Percentiles rank a stretch among this genome's conserved stretches.
Conservation (phyloP, 176 grass and related monocot genomes). For the Tillandsia fasciculata region DNA sequence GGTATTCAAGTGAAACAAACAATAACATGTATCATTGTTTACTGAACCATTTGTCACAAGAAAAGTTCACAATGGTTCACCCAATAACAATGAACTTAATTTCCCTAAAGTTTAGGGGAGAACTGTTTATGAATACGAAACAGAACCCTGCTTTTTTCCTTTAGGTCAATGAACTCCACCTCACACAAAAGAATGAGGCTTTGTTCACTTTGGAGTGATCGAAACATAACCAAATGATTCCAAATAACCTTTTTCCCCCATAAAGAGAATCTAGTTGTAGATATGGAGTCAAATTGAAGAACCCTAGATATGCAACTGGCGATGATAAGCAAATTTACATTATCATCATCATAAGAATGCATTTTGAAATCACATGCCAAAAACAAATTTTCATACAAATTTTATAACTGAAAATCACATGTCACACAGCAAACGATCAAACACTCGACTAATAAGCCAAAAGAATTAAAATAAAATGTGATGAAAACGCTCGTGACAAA, state of each 20-base stretch:
- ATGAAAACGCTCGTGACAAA: too few relatives aligned
- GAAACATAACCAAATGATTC: background rate
- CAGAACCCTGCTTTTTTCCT: constrained; percentile 39
- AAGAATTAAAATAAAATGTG: too few relatives aligned
- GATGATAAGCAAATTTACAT: too few relatives aligned
- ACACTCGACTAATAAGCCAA: too few relatives aligned
- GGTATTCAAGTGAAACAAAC: background rate
- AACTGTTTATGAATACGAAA: constrained; percentile 16
- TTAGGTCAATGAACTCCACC: constrained; percentile 1
- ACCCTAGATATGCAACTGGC: too few relatives aligned
- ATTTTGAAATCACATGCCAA: too few relatives aligned
- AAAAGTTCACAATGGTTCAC: constrained; percentile 38
- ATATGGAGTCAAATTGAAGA: too few relatives aligned
- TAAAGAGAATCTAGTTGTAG: too few relatives aligned
- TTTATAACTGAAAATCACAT: too few relatives aligned
- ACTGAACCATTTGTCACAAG: constrained; percentile 68
- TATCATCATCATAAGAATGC: too few relatives aligned
- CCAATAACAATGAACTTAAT: constrained; percentile 43
- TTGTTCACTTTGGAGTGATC: background rate
- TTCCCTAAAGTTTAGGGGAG: constrained; percentile 48
- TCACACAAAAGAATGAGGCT: background rate
- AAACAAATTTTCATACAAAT: too few relatives aligned
- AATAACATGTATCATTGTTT: constrained; percentile 44
- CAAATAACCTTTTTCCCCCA: background rate
- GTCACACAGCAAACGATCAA: too few relatives aligned